A percentile compares a stretch with the other conserved stretches of the same genome.
These are phyloP conservation scores for Straminergon stramineum DNA, from an alignment of 225 moss, liverwort and hornwort species.

Conservation along the genomic window DNA sequence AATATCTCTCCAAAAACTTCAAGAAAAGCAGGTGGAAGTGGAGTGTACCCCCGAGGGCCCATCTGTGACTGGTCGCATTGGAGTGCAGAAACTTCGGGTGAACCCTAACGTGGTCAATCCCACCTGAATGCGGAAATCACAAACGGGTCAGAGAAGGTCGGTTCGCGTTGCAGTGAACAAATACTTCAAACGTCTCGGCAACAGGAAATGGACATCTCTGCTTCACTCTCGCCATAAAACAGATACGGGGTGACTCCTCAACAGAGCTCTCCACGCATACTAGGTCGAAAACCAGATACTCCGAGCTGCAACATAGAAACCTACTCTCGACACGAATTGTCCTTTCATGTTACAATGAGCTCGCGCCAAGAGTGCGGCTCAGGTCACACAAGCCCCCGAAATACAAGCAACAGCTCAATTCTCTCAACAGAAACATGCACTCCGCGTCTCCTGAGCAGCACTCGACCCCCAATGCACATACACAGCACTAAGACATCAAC, in stretches of 20 bases:
- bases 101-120: slow-evolving; percentile 82
- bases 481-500: not conserved
- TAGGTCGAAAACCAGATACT: not conserved
- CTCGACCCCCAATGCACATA: not conserved
- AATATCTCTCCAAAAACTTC: not conserved
- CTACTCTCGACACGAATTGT: not conserved
- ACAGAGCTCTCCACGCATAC: not conserved
- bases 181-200: not conserved
- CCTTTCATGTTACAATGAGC: not conserved
- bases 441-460: not conserved
- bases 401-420: not conserved
- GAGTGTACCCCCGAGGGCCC: slow-evolving; percentile 68
- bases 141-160: not conserved
- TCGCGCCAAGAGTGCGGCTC: not conserved
- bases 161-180: not conserved
- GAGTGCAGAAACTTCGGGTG: slow-evolving; percentile 91
- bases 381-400: not conserved
- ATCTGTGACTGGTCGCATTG: slow-evolving; percentile 85
- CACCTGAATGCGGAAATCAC: slow-evolving; percentile 20
- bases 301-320: not conserved
- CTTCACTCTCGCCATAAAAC: not conserved
- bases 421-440: not conserved
- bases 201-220: not conserved
- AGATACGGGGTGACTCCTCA: too few species aligned
- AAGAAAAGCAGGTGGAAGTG: not conserved